Conservation (phyloP, 176 grass and related monocot species). For the Hyparrhenia diplandra region DNA sequence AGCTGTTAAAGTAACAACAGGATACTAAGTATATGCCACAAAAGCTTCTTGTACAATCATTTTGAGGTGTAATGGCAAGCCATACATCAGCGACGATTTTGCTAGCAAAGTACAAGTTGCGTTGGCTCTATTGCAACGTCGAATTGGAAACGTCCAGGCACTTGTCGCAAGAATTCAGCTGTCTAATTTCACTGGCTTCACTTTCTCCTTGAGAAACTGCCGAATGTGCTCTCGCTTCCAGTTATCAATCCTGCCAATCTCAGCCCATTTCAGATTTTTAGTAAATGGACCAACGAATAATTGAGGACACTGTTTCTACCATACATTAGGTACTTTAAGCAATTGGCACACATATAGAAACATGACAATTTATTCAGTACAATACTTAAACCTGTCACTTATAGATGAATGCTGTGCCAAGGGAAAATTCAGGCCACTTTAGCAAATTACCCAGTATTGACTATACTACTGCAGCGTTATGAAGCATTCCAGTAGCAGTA, state of each 20-base stretch:
- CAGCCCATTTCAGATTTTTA: background rate
- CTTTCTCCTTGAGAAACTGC: slow-evolving; percentile 86
- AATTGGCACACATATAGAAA: background rate
- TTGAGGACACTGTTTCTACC: background rate
- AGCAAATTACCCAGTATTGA: background rate
- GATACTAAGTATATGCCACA: background rate
- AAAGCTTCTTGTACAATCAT: slow-evolving; percentile 5
- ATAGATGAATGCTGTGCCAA: background rate
- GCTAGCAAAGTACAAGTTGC: background rate
- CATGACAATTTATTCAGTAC: background rate
- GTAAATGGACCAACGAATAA: background rate
- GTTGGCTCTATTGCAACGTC: background rate
- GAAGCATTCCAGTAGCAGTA: background rate
- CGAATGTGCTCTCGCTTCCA: slow-evolving; percentile 95
- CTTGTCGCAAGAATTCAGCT: slow-evolving; percentile 17
- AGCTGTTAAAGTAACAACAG: background rate
- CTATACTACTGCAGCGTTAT: background rate
- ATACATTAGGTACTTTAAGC: background rate
- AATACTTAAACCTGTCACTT: background rate
- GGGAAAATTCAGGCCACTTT: background rate
- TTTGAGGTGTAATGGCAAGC: background rate
- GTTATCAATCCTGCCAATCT: slow-evolving; percentile 85
- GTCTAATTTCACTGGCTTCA: slow-evolving; percentile 48
- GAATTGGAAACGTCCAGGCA: background rate
- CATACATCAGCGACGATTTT: background rate